These are phyloP conservation scores for Prunus fruticosa DNA, from an alignment of 306 rosid species.

Conservation along the genomic window DNA sequence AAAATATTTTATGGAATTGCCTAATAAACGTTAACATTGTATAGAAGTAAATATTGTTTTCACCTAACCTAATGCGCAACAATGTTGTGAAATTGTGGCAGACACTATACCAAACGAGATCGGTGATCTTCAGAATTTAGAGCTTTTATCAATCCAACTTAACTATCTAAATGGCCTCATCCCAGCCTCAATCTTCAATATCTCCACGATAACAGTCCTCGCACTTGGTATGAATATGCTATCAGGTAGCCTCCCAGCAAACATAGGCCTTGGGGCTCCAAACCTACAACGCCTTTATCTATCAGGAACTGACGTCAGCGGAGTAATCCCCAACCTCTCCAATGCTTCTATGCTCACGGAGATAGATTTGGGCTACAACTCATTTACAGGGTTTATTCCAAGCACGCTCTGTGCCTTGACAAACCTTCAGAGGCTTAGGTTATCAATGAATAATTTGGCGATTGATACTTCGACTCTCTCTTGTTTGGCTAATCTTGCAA, in stretches of 20 bases:
- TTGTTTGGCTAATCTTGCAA: not conserved
- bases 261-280: conserved; percentile 14
- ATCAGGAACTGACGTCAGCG: no score
- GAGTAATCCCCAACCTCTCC: no score
- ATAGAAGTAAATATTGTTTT: no score
- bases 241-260: conserved; percentile 5
- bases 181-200: conserved; percentile 21
- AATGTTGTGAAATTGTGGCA: not conserved
- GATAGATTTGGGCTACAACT: not conserved
- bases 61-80: no score
- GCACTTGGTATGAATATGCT: not conserved
- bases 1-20: no score
- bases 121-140: conserved; percentile 3
- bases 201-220: not conserved
- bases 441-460: not conserved
- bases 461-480: conserved; percentile 15
- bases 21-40: no score
- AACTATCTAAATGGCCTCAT: conserved; percentile 12
- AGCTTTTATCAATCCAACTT: not conserved
- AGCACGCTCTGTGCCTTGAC: not conserved
- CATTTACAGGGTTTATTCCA: conserved; percentile 14
- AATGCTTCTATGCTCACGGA: not conserved
- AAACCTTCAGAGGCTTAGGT: not conserved
- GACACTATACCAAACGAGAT: conserved; percentile 25
- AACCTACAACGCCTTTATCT: not conserved